Evolutionary conservation across 129 eudicot species (phyloP), one percentile per base, ranked within the genome.

Genomic region (Glebionis coronaria): DNA sequence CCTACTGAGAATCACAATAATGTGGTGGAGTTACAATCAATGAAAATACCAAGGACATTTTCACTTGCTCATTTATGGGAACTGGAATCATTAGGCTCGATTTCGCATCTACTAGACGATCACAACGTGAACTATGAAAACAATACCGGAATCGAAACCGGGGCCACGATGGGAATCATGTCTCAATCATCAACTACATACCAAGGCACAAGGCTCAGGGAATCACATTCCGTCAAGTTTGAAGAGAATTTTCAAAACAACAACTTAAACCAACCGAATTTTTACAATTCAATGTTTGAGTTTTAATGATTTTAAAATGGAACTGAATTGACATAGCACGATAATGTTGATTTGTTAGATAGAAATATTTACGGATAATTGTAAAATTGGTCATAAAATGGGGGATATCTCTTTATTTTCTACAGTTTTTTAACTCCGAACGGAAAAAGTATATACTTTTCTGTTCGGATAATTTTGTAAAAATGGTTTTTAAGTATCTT

Each of bases 1-100:
- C 10, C 60, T 47, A 19, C 13, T 28, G 83, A 62, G 8, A 67
- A 72, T 47, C 61, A 44, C 65, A 27, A 21, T 52, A 27, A 21
- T 52, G 23, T 21, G 18, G 54, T 42, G 44, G 81, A 70, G 56
- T 23, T 69, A 31, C 85, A 73, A 59, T 44, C 65, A 51, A 64
- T 78, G 79, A 80, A 75, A 60, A 77, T 86, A 9, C 84, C 94
- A 19, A 80, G 84, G 40, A 72, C 82, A 14, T 80, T 79, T 73
- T 86, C 94, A 18, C 75, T 82, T 35, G 78, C 97, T 35, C 90
- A 87, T 68, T 72, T 86, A 15, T 86, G 86, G 94, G 94, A 86
- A 44, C 67, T 77, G 61, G 94, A 81, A 20, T 78, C 81, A 9
- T 60, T 82, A 73, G 83, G 74, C 3, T 70, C 94, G n/a, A 74